A percentile compares a stretch with the other conserved stretches of the same genome.
Evolutionary conservation across 2,329 filamentous ascomycete species (phyloP).

Genomic region (Teratosphaeria nubilosa): DNA sequence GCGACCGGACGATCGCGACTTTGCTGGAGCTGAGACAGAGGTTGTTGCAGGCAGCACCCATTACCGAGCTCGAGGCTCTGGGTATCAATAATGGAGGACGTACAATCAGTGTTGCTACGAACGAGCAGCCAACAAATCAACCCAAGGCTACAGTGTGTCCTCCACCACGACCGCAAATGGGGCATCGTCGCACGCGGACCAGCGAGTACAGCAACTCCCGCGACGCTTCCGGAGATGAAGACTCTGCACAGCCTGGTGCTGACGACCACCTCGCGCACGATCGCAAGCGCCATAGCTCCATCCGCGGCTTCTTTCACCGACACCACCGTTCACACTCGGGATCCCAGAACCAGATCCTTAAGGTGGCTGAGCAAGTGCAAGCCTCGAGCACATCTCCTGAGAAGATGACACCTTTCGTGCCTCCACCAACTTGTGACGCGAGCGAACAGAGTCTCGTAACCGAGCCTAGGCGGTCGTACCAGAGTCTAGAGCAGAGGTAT

Average conservation of each 20-base stretch:
- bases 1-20: slow-evolving; percentile 21
- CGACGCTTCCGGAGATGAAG: slow-evolving; percentile 17
- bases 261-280: slow-evolving; percentile 10
- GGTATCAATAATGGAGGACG: neutral
- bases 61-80: neutral
- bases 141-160: neutral
- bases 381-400: slow-evolving; percentile 1
- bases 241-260: slow-evolving; percentile 14
- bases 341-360: slow-evolving; percentile 8
- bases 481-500: slow-evolving; percentile 13
- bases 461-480: neutral
- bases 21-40: slow-evolving; percentile 22
- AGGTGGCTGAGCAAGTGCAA: neutral
- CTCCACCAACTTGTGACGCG: slow-evolving; percentile 5
- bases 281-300: slow-evolving; percentile 17
- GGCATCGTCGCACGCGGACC: slow-evolving; percentile 11
- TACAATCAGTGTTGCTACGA: neutral
- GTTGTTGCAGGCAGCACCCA: slow-evolving; percentile 11
- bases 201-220: slow-evolving; percentile 12
- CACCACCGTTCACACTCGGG: slow-evolving; percentile 12
- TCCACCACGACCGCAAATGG: slow-evolving; percentile 1
- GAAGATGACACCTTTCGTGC: slow-evolving; percentile 5
- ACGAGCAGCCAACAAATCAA: neutral
- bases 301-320: slow-evolving; percentile 19
- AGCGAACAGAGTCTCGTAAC: slow-evolving; percentile 2